Conservation (phyloP, 1,284 basidiomycete genomes). For the Puccinia polysora region DNA sequence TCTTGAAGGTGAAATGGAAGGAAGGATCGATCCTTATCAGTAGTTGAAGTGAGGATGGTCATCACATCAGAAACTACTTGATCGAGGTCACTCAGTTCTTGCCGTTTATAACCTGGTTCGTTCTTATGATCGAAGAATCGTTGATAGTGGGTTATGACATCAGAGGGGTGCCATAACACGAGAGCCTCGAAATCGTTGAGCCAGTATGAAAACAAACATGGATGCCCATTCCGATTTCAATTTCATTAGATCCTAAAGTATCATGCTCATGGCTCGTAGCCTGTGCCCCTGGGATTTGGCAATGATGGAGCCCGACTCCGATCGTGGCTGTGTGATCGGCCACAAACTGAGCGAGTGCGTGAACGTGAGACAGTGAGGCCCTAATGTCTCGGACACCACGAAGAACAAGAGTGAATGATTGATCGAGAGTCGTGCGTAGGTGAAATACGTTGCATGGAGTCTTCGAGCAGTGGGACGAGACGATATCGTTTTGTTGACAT, state of each 20-base stretch:
- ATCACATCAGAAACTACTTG: slow-evolving; percentile 70
- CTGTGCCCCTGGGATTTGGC: slow-evolving; percentile 61
- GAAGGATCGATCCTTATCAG: slow-evolving; percentile 77
- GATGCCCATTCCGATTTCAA: slow-evolving; percentile 69
- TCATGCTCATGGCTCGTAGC: slow-evolving; percentile 67
- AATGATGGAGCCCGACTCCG: slow-evolving; percentile 86
- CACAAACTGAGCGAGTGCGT: slow-evolving; percentile 65
- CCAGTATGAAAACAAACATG: slow-evolving; percentile 27
- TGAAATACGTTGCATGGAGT: too few relatives aligned
- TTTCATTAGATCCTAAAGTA: slow-evolving; percentile 63
- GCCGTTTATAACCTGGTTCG: slow-evolving; percentile 70
- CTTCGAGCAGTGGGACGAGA: too few relatives aligned
- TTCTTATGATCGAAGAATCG: slow-evolving; percentile 66
- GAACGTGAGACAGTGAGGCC: slow-evolving; percentile 68
- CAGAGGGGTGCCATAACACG: neutral
- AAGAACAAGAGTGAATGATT: neutral
- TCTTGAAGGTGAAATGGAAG: slow-evolving; percentile 63
- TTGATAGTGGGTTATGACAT: neutral
- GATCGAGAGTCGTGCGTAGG: too few relatives aligned
- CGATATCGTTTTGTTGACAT: neutral
- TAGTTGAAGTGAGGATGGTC: slow-evolving; percentile 66
- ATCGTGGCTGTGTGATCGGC: slow-evolving; percentile 67
- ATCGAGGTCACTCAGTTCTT: slow-evolving; percentile 64
- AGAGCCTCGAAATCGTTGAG: neutral
- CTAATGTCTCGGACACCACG: slow-evolving; percentile 50